Evolutionary conservation across 352 stramenopile genomes (phyloP), one percentile per base, ranked within the genome.

Genomic region (Pythium angustatum): DNA sequence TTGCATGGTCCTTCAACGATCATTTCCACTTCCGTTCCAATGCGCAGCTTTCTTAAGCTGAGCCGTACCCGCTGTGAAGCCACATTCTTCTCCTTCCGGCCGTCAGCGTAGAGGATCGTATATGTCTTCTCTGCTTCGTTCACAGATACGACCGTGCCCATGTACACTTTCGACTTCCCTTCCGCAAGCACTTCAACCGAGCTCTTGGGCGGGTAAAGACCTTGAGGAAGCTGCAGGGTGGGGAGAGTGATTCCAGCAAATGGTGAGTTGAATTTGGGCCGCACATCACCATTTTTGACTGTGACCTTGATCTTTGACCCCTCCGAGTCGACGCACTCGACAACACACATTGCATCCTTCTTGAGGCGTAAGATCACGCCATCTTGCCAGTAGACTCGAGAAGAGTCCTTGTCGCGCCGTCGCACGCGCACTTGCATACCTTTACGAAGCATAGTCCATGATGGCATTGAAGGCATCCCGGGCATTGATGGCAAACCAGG

Each of bases 1-100:
- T 88, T 90, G 58, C 79, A 88, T 7, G 81, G 81, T 15, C 81
- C 79, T 59, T 90, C 79, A 3, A 90, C 75, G 41, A 90, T 81
- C 79, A 90, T 87, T 55, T 88, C 79, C 2, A 90, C 81, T 22
- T 90, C 78, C 0, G 81, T 88, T 5, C 81, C 81, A 6, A 90
- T 78, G 27, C 76, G 69, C 8, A 90, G 68, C 30, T 72, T 76
- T 8, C 81, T 77, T 2, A 88, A 62, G 14, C 76, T 88, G 0
- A 88, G 54, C 14, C 79, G 81, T 31, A 90, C 77, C 19, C 76
- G 76, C 22, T 87, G 78, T 8, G 70, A 69, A 1, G 66, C 49
- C 8, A 90, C 73, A 10, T 76, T 76, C 41, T 88, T 87, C 44
- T 87, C 78, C 57, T 86, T 87, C 14, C 71, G 74, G 2, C 79